A percentile compares a stretch with the other conserved stretches of the same genome.
Evolutionary conservation across 768 basidiomycete species (phyloP).

Genomic region (Fomitopsis serialis): DNA sequence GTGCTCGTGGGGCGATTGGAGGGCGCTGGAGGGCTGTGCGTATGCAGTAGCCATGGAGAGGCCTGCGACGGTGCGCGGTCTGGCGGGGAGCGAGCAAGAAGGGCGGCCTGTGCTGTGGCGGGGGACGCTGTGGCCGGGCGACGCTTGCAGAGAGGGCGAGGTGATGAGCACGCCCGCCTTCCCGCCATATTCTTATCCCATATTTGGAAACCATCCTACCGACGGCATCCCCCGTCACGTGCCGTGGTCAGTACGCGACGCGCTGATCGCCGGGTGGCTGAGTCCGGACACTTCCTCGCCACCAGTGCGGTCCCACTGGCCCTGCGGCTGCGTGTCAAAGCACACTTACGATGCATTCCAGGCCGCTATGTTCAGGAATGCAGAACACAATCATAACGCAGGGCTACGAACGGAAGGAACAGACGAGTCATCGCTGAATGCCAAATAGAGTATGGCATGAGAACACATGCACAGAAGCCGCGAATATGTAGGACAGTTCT

Average conservation of each 20-base stretch:
- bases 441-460: too few species aligned
- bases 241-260: background rate
- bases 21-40: slow-evolving; percentile 11
- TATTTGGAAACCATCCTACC: background rate
- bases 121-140: background rate
- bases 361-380: too few species aligned
- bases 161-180: background rate
- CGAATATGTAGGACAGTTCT: too few species aligned
- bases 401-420: too few species aligned
- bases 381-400: too few species aligned
- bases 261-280: background rate
- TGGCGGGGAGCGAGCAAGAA: background rate
- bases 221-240: background rate
- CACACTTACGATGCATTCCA: too few species aligned
- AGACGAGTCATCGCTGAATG: too few species aligned
- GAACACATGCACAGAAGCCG: too few species aligned
- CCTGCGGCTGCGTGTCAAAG: too few species aligned
- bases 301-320: too few species aligned
- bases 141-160: background rate
- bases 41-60: slow-evolving; percentile 16
- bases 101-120: background rate
- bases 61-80: background rate
- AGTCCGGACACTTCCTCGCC: too few species aligned
- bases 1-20: slow-evolving; percentile 12
- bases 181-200: background rate